Conservation (phyloP, 768 basidiomycete genomes). For the Rhodotorula sphaerocarpa region DNA sequence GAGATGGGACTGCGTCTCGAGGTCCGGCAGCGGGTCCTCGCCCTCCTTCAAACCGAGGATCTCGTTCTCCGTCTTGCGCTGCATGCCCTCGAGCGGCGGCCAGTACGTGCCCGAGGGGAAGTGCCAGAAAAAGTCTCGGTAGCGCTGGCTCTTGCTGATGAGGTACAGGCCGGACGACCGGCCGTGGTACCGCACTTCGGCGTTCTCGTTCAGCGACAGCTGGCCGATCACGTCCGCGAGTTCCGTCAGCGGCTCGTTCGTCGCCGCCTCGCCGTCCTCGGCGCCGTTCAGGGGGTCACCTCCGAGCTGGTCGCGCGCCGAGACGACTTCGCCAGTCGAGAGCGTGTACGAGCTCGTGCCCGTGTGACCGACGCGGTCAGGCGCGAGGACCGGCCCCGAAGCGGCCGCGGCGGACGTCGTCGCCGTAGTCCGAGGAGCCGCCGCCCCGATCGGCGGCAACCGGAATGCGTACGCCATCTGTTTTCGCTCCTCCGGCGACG, state of each 20-base stretch:
- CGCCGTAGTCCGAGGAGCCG: too few relatives aligned
- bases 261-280: not conserved
- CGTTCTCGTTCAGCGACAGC: slow-evolving; percentile 76
- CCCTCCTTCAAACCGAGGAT: slow-evolving; percentile 39
- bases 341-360: slow-evolving; percentile 17
- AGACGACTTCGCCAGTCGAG: not conserved
- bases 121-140: slow-evolving; percentile 42
- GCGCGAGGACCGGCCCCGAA: not conserved
- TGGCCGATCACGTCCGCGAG: slow-evolving; percentile 70
- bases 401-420: not conserved
- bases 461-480: slow-evolving; percentile 27
- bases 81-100: slow-evolving; percentile 54
- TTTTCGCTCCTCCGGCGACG: slow-evolving; percentile 7
- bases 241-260: slow-evolving; percentile 42
- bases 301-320: too few relatives aligned
- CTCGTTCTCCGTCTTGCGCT: slow-evolving; percentile 36
- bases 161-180: slow-evolving; percentile 39
- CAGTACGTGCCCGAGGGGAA: slow-evolving; percentile 85
- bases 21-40: slow-evolving; percentile 54
- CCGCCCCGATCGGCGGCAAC: slow-evolving; percentile 6
- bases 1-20: slow-evolving; percentile 57
- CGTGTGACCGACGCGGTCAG: slow-evolving; percentile 21
- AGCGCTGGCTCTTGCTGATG: slow-evolving; percentile 34
- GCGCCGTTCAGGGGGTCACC: too few relatives aligned
- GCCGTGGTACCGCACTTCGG: slow-evolving; percentile 76